phyloP scores from a whole-genome alignment of 2,329 filamentous ascomycete genomes.

The Tricladium varicosporioides region DNA sequence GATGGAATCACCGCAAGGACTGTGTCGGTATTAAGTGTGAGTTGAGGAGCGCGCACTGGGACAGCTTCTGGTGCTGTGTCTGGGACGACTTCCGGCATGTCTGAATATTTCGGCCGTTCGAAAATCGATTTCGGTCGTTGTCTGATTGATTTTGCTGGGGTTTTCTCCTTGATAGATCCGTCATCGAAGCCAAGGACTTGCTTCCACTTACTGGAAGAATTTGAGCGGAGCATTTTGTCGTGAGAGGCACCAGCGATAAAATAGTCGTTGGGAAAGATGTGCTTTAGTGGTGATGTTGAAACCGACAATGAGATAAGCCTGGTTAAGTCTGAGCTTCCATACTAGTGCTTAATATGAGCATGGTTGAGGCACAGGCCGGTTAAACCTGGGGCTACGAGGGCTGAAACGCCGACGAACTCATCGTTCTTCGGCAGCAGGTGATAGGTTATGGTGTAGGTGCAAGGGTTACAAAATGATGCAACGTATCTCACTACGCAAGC shows the following conservation, averaged over 20 bases:
- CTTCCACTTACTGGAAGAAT: slow-evolving; percentile 30
- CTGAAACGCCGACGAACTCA: slow-evolving; percentile 8
- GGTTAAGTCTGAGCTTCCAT: slow-evolving; percentile 6
- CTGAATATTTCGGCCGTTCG: slow-evolving; percentile 3
- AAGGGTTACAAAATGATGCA: slow-evolving; percentile 6
- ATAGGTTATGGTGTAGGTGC: slow-evolving; percentile 1
- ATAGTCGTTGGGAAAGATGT: neutral
- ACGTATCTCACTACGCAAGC: slow-evolving; percentile 3
- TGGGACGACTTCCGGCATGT: slow-evolving; percentile 10
- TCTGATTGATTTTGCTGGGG: too few relatives aligned
- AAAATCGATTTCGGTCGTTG: neutral
- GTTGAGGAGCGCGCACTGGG: too few relatives aligned
- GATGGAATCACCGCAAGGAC: slow-evolving; percentile 3
- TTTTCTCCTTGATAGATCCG: slow-evolving; percentile 1
- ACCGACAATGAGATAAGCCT: neutral
- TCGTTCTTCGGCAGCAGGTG: neutral
- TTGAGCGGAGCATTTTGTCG: slow-evolving; percentile 19
- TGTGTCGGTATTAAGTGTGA: neutral
- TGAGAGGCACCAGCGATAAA: neutral
- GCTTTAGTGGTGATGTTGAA: neutral
- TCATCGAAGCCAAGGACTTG: slow-evolving; percentile 32
- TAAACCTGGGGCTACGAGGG: slow-evolving; percentile 6
- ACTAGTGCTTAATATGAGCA: slow-evolving; percentile 6
- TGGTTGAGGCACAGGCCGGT: slow-evolving; percentile 9
- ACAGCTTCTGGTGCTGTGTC: neutral